Evolutionary conservation across 1,284 basidiomycete species (phyloP), one percentile per base, ranked within the genome.

Genomic region (Wallemia hederae): DNA sequence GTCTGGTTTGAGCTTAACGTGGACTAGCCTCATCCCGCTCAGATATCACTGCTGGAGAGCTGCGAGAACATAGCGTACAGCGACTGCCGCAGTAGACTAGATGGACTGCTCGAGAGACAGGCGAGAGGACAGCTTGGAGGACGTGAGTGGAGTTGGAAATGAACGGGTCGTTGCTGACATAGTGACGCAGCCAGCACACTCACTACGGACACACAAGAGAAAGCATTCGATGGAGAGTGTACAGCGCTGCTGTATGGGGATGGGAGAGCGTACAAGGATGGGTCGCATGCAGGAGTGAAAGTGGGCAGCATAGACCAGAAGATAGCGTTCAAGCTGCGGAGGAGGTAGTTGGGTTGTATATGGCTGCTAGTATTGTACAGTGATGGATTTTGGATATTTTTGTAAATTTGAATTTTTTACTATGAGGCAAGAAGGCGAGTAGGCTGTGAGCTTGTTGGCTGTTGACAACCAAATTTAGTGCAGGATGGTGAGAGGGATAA

Each of bases 31-130:
- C 15, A 24, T n/a, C 26, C 19, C 57, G 59, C 55, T 25, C 81
- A 89, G 69, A 85, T 87, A 27, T 89, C 85, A 1, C 71, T 96
- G 2, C 74, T 94, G 58, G 87, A 92, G 65, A 90, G 90, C 0
- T 92, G 89, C 68, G 82, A 87, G 70, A 80, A 78, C 1, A 88
- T 94, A 61, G 69, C 94, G 63, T 77, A 85, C 61, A 80, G 84
- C 19, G 90, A 94, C 68, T 49, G 39, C 39, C 5, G 22, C 5
- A 7, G 39, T 14, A n/a, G 11, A n/a, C 39, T 49, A 22, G 39
- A 49, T n/a, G 39, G 22, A n/a, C n/a, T 49, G n/a, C 39, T 49
- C 5, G 3, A 7, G n/a, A 22, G 14, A 22, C 39, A 49, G 14
- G 11, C 39, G 5, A 49, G n/a, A n/a, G 39, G 39, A n/a, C 5